A percentile compares a stretch with the other conserved stretches of the same genome.
Conservation (phyloP, 495 filamentous ascomycete species). For the Aeminium ludgeri region DNA sequence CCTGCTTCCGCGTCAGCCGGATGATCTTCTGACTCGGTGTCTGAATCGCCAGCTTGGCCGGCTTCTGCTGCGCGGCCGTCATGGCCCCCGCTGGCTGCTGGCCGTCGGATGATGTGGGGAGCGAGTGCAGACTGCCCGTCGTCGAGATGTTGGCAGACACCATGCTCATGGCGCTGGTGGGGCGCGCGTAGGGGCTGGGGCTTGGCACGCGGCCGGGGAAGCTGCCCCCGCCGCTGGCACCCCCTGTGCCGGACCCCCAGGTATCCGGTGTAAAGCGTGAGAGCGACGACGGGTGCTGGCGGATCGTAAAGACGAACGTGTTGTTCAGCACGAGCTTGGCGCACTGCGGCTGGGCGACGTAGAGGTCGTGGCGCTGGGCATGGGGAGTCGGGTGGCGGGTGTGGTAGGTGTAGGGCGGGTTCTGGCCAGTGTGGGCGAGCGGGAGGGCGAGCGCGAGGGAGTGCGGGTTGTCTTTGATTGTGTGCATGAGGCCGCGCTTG, state of each 20-base stretch:
- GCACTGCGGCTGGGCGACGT: constrained; percentile 90
- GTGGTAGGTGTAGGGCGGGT: constrained; percentile 85
- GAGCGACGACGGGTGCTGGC: constrained; percentile 68
- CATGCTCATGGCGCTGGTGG: constrained; percentile 71
- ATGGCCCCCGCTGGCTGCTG: constrained; percentile 4
- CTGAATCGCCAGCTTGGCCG: constrained; percentile 90
- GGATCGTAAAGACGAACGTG: constrained; percentile 90
- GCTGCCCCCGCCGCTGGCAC: neutral
- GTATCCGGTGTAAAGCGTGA: constrained; percentile 32
- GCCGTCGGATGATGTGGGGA: neutral
- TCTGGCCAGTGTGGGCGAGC: constrained; percentile 74
- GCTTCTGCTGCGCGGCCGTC: constrained; percentile 43
- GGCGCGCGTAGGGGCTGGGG: constrained; percentile 51
- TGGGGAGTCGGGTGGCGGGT: constrained; percentile 90
- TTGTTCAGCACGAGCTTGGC: constrained; percentile 74
- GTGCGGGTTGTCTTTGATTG: constrained; percentile 83
- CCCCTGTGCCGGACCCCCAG: constrained; percentile 2
- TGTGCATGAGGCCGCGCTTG: constrained; percentile 87
- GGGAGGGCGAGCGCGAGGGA: constrained; percentile 81
- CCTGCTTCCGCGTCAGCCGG: constrained; percentile 73
- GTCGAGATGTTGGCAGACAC: constrained; percentile 38
- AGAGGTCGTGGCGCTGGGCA: constrained; percentile 88
- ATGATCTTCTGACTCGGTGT: constrained; percentile 91
- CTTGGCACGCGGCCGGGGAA: constrained; percentile 3
- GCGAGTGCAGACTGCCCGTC: constrained; percentile 32